Evolutionary conservation across 768 basidiomycete genomes (phyloP), one percentile per base, ranked within the genome.

Genomic region (Agrocybe praecox): DNA sequence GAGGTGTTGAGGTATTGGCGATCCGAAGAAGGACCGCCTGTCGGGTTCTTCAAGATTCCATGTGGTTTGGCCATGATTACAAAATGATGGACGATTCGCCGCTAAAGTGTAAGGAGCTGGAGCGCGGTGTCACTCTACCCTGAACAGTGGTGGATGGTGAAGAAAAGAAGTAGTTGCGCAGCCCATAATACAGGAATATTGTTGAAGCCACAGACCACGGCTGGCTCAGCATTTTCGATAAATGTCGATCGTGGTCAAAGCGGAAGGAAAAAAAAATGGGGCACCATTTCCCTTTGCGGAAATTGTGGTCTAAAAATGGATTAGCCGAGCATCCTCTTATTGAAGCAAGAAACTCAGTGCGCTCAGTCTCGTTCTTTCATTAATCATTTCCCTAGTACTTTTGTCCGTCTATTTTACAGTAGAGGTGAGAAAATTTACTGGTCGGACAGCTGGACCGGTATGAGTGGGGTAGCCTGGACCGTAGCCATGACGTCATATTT

Each of bases 31-130:
- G 53, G 49, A 52, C 53, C 58, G 45, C 49, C 47, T 52, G 50
- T 52, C 40, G 58, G 53, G 44, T 63, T 59, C 52, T 63, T 63
- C 34, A 63, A 45, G 49, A 63, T 60, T 51, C 62, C 62, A 48
- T 57, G 62, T 24, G 52, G 47, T 40, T 40, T 47, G 22, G 26
- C 46, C 46, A 47, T 47, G 46, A 12, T 47, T 26, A 15, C 46
- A 47, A 21, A 47, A 23, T 47, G 46, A 47, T 21, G 46, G 34
- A 32, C 34, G 18, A 34, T 48, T 21, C 17, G 11, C 23, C n/a
- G n/a, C n/a, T n/a, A n/a, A n/a, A n/a, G n/a, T n/a, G n/a, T n/a
- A n/a, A n/a, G n/a, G n/a, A n/a, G n/a, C n/a, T n/a, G 26, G 52
- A 43, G 46, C 34, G 24, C 49, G 12, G n/a, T 32, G 44, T 44